Evolutionary conservation across 805 yeast genomes (phyloP), one percentile per base, ranked within the genome.

Genomic region (Yarrowia divulgata): DNA sequence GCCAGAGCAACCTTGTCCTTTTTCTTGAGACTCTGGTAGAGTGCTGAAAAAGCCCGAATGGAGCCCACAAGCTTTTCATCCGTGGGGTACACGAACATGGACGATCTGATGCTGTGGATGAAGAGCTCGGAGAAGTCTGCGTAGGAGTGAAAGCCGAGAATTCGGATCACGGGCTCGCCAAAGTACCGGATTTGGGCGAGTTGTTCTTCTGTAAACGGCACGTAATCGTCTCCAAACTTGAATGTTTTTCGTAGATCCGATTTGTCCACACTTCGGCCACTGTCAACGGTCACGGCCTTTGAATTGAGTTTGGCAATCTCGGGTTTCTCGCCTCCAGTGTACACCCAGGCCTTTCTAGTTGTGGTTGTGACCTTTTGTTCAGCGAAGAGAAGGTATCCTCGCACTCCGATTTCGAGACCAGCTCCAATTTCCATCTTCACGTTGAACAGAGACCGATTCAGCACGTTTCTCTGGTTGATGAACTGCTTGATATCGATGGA

Each of bases 81-180:
- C 74, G 89, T 88, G 0, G 97, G 93, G 8, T 88, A 86, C 0
- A 94, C 77, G 72, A 93, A 89, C 1, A 83, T 73, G 0, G 96
- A 84, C 5, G 86, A 84, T 1, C 83, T 79, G 12, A 85, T 76
- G 71, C 84, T 85, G 74, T 88, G 85, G 69, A 80, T 83, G 2
- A 87, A 81, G 63, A 84, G 80, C 52, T 63, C 48, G 7, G 45
- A 35, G 35, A 83, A 80, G 12, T 76, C 71, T 9, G 75, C 71
- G 3, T 81, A 73, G 23, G 82, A 79, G 54, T 91, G 81, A 76
- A 91, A 91, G 0, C 97, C 94, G 8, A 92, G 72, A 1, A 93
- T 78, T 70, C 86, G 85, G 62, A 93, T 78, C 64, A 85, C 83
- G 0, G 93, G 88, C 0, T 77, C 75, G 60, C 70, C 83, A 79